phyloP scores from a whole-genome alignment of 352 stramenopile genomes.

The Pythium aristosporum region DNA sequence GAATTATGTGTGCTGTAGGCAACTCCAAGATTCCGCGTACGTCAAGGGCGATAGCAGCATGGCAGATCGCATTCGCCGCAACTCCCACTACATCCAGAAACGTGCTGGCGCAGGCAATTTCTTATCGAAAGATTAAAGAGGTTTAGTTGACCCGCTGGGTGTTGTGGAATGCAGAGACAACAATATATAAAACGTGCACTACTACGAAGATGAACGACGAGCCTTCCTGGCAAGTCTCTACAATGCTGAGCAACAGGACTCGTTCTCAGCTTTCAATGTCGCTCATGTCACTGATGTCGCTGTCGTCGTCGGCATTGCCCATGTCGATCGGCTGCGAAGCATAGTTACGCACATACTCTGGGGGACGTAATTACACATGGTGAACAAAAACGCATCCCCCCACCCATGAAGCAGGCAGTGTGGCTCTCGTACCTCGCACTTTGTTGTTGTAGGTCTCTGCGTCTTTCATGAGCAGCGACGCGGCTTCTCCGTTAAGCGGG shows the following conservation, averaged over 20 bases:
- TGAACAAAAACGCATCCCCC: neutral
- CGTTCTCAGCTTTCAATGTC: conserved; percentile 47
- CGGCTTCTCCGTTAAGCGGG: conserved; percentile 89
- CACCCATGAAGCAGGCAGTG: neutral
- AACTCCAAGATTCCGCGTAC: conserved; percentile 79
- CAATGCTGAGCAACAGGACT: neutral
- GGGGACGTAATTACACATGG: neutral
- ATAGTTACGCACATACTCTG: conserved; percentile 81
- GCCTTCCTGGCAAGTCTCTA: conserved; percentile 15
- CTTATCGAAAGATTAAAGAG: conserved; percentile 52
- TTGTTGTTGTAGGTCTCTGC: conserved; percentile 84
- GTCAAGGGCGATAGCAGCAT: conserved; percentile 60
- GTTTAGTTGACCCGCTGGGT: neutral
- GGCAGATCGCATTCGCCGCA: conserved; percentile 70
- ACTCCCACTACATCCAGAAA: conserved; percentile 85
- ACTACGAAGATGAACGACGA: conserved; percentile 6
- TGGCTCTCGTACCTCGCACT: conserved; percentile 66
- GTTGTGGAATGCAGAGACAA: neutral
- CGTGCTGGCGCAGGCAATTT: conserved; percentile 81
- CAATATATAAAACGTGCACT: conserved; percentile 31
- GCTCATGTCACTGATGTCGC: conserved; percentile 85
- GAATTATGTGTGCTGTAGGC: conserved; percentile 24
- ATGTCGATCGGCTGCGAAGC: conserved; percentile 78
- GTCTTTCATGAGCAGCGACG: conserved; percentile 88
- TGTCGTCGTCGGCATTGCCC: conserved; percentile 67